phyloP scores from a whole-genome alignment of 2,329 filamentous ascomycete genomes.

The Pestalotiopsis sp. region DNA sequence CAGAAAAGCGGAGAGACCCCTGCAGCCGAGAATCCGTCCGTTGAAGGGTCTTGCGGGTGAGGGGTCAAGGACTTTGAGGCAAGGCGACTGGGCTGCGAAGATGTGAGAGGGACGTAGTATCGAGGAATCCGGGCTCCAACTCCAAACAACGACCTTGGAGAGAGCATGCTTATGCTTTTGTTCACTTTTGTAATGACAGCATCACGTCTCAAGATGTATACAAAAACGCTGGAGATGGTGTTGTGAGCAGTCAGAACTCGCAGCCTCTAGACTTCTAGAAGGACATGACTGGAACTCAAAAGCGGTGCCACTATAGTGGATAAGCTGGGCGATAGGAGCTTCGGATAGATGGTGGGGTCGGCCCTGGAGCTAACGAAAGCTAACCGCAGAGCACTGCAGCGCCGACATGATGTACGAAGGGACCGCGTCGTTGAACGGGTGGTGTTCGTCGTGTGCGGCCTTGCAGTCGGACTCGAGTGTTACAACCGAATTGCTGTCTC shows the following conservation, averaged over 20 bases:
- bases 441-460: background rate
- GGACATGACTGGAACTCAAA: background rate
- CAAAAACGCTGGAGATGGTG: background rate
- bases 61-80: background rate
- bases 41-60: background rate
- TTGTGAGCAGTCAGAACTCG: background rate
- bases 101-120: background rate
- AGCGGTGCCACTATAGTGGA: background rate
- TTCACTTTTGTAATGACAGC: background rate
- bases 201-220: background rate
- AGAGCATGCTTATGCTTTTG: background rate
- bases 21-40: slow-evolving; percentile 1
- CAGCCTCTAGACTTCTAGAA: background rate
- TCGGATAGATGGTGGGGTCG: background rate
- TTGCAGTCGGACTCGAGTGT: background rate
- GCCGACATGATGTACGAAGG: slow-evolving; percentile 6
- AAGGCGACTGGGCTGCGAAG: background rate
- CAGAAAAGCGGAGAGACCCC: background rate
- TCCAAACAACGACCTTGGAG: background rate
- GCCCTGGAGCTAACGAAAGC: background rate
- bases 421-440: background rate
- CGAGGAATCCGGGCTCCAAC: background rate
- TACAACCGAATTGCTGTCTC: background rate
- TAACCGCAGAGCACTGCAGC: background rate
- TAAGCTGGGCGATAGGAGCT: background rate